Percentiles rank a stretch among this genome's conserved stretches.
phyloP scores from a whole-genome alignment of 257 asterid species.

The Gentiana macrophylla region DNA sequence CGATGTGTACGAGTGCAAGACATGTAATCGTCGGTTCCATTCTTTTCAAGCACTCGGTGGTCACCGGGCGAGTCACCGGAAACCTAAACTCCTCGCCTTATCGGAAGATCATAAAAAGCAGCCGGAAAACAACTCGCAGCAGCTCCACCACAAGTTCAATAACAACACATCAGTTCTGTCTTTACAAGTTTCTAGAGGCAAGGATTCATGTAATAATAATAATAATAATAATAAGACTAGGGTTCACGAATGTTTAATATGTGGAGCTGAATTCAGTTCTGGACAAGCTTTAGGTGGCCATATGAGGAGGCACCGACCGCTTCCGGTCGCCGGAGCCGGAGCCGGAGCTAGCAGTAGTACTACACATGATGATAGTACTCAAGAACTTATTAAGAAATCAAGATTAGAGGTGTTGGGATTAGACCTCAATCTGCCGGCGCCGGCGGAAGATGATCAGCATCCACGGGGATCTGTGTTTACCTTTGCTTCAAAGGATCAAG shows the following conservation, averaged over 20 bases:
- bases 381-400: conserved; percentile 30
- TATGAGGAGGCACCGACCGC: conserved; percentile 90
- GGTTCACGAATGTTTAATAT: conserved; percentile 77
- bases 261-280: conserved; percentile 75
- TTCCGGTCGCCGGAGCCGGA: conserved; percentile 26
- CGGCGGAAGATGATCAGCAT: conserved; percentile 54
- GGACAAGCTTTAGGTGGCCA: conserved; percentile 98
- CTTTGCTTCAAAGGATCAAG: conserved; percentile 55
- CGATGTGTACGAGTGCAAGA: conserved; percentile 28
- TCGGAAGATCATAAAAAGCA: conserved; percentile 10
- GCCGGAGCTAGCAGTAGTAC: conserved; percentile 5
- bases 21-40: conserved; percentile 29
- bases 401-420: conserved; percentile 36
- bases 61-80: conserved; percentile 53
- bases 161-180: conserved; percentile 27
- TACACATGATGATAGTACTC: conserved; percentile 10
- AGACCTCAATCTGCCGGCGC: conserved; percentile 94
- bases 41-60: conserved; percentile 47
- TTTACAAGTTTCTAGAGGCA: conserved; percentile 28
- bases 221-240: conserved; percentile 16
- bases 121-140: conserved; percentile 1
- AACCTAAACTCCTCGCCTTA: conserved; percentile 21
- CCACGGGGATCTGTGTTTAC: conserved; percentile 36
- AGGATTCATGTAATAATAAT: conserved; percentile 2
- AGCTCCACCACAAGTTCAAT: conserved; percentile 3